These are phyloP conservation scores for Cytospora schulzeri DNA, from an alignment of 2,329 filamentous ascomycete genomes.

Conservation along the genomic window DNA sequence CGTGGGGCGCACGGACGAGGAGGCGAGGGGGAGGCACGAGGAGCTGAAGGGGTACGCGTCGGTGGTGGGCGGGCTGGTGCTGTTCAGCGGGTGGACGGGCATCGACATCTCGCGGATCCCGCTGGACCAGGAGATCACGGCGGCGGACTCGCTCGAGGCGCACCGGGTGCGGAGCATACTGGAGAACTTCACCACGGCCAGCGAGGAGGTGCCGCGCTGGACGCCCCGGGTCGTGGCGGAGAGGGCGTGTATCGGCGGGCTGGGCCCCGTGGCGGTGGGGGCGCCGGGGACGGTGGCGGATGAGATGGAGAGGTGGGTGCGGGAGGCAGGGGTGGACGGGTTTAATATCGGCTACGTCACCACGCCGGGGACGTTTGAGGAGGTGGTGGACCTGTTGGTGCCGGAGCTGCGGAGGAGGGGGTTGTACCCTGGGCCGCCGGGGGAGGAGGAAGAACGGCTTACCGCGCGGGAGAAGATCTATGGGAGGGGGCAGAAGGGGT, in stretches of 20 bases:
- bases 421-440: conserved; percentile 38
- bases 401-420: conserved; percentile 48
- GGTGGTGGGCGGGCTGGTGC: conserved; percentile 50
- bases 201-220: conserved; percentile 47
- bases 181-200: conserved; percentile 45
- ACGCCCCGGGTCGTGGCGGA: conserved; percentile 49
- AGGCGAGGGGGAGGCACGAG: conserved; percentile 48
- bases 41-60: conserved; percentile 51
- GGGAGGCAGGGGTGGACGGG: conserved; percentile 38
- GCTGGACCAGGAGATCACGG: conserved; percentile 54
- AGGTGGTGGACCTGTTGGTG: conserved; percentile 51
- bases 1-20: conserved; percentile 47
- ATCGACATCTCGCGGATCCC: conserved; percentile 56
- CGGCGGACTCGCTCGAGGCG: conserved; percentile 51
- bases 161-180: conserved; percentile 47
- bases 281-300: conserved; percentile 48
- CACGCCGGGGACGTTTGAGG: conserved; percentile 54
- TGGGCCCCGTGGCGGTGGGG: conserved; percentile 51
- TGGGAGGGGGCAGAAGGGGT: conserved; percentile 56
- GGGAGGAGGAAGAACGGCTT: conserved; percentile 43
- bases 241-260: conserved; percentile 49
- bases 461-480: conserved; percentile 64
- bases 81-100: conserved; percentile 56
- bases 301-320: conserved; percentile 49
- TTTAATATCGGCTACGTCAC: conserved; percentile 48